Base-by-base conservation (phyloP, 306 rosid species). In the Canavalia gladiata region DNA sequence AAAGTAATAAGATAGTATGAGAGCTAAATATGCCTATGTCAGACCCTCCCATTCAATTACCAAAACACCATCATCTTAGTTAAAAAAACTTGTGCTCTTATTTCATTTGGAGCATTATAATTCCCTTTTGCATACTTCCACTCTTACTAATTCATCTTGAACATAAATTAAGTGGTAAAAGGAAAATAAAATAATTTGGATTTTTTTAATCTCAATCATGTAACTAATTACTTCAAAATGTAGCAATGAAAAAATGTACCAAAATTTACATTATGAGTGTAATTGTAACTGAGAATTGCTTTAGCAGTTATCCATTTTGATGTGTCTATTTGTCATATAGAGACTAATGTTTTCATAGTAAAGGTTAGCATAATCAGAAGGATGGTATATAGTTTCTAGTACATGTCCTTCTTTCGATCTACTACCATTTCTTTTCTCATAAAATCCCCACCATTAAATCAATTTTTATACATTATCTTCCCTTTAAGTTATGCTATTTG, bases 11-110 rank as follows among this genome's bases (percentile, higher is more conserved):
- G 29, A 45, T 54, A 30, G 34, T 64, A 3, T 35, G 42, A 75
- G 68, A 60, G 51, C 68, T 3, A 77, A 74, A 70, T 66, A 78
- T 68, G 80, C 80, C 86, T 68, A 73, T 70, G 75, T 56, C n/a
- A 72, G 82, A 68, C 88, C 88, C 77, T 18, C 78, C 86, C 83
- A 84, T 80, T 84, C 31, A 74, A 54, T 76, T 73, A 82, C 67
- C 35, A 13, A 50, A 75, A 59, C 57, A 71, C 77, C 42, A 62
- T 80, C 52, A 84, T 84, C 84, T 52, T 69, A 57, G 81, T 77
- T 65, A 68, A 81, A 73, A 78, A 66, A 81, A 82, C 75, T 78
- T 82, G 73, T 60, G 70, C 81, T 74, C 25, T 18, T 51, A 82
- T 62, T 82, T 60, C 64, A 82, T 63, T 75, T 47, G 68, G 62